These are phyloP conservation scores for Pezicula radicicola DNA, from an alignment of 2,329 filamentous ascomycete species.

Conservation along the genomic window DNA sequence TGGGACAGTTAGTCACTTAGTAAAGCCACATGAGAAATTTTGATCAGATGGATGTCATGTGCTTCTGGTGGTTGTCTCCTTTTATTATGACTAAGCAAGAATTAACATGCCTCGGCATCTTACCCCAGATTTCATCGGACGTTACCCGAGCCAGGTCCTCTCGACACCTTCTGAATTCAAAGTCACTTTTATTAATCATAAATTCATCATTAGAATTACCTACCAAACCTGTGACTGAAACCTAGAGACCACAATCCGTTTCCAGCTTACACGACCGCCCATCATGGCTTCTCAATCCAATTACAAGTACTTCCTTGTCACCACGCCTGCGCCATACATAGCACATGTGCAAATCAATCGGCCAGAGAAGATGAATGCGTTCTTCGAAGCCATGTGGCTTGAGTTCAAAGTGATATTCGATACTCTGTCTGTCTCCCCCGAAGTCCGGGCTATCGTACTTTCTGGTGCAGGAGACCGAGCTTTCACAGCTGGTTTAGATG, in stretches of 20 bases:
- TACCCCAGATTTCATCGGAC: too few species aligned
- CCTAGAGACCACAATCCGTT: neutral
- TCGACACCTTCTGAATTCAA: too few species aligned
- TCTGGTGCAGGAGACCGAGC: constrained; percentile 79
- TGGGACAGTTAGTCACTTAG: too few species aligned
- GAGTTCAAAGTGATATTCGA: constrained; percentile 73
- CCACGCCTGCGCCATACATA: constrained; percentile 68
- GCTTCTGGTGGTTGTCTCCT: too few species aligned
- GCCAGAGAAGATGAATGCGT: constrained; percentile 83
- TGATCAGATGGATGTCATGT: too few species aligned
- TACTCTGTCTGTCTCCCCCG: constrained; percentile 66
- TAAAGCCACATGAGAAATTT: too few species aligned
- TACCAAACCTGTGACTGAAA: neutral
- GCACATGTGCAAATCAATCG: constrained; percentile 93
- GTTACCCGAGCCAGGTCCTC: too few species aligned
- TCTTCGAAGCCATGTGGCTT: constrained; percentile 80
- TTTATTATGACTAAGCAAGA: too few species aligned
- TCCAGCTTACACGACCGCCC: neutral
- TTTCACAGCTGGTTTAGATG: constrained; percentile 84
- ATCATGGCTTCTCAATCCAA: neutral
- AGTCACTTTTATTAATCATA: too few species aligned
- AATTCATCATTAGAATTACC: too few species aligned
- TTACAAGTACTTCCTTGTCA: constrained; percentile 49
- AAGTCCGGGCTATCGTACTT: constrained; percentile 74
- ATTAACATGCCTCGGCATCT: too few species aligned